phyloP scores from a whole-genome alignment of 345 rosid genomes.

The Lepidium sativum region DNA sequence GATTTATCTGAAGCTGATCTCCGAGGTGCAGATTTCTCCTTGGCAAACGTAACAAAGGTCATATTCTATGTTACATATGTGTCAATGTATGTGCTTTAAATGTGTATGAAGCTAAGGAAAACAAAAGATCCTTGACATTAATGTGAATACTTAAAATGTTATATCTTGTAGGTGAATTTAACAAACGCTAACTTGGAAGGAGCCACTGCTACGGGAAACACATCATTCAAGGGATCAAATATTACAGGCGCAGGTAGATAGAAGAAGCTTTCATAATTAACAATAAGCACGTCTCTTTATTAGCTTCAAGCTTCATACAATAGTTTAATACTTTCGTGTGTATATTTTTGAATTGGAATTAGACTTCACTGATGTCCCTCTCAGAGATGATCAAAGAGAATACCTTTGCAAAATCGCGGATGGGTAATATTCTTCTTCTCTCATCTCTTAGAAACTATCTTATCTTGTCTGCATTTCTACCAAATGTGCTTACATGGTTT shows the following conservation, averaged over 20 bases:
- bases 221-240: constrained; percentile 89
- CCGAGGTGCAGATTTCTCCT: constrained; percentile 75
- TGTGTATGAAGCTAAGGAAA: not conserved
- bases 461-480: not conserved
- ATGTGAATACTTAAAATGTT: not conserved
- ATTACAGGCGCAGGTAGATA: constrained; percentile 76
- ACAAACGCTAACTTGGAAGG: constrained; percentile 94
- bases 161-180: constrained; percentile 54
- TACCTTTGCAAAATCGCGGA: constrained; percentile 85
- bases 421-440: constrained; percentile 38
- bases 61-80: not conserved
- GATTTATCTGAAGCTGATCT: constrained; percentile 93
- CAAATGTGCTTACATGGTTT: not conserved
- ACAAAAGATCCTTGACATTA: not conserved
- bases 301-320: not conserved
- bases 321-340: not conserved
- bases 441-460: not conserved
- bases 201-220: constrained; percentile 79
- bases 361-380: constrained; percentile 94
- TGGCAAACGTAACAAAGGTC: constrained; percentile 92
- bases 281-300: not conserved
- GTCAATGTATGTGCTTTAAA: not conserved
- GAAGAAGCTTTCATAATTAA: not conserved
- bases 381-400: constrained; percentile 82
- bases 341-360: constrained; percentile 3